Base-by-base conservation (phyloP, 768 basidiomycete species). In the Omphalotus guepiniiformis region DNA sequence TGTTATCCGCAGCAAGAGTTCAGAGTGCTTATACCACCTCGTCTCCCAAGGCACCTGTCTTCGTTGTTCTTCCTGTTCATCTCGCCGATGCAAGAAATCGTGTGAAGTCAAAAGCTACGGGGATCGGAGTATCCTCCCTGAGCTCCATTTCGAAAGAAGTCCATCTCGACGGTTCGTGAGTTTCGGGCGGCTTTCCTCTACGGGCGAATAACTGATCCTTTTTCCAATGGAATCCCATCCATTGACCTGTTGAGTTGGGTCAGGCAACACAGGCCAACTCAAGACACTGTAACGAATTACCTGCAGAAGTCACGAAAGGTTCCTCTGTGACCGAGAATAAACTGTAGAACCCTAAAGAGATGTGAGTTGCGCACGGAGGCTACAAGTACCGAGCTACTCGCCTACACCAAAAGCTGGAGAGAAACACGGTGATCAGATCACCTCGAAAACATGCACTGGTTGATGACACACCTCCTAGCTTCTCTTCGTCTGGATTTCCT, bases 171-270 rank as follows among this genome's bases (percentile, higher is more conserved):
- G 57, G 57, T 43, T 62, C 60, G 13, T 65, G 65, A 18, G 67
- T 55, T 25, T 59, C 55, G 16, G 81, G 75, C 29, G 89, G 68
- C 35, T 71, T 65, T 6, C 92, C 93, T 28, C 90, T 80, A 28
- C 92, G 82, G 13, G 87, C 93, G 55, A 85, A 88, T 1, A 97
- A 75, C 71, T 93, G 91, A 58, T 93, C 91, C 57, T 88, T 90
- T 61, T 92, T 93, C 92, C 92, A 97, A 62, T 94, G 89, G 62
- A 96, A 97, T 0, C 83, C 86, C 93, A 95, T 95, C 82, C 91
- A 93, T 59, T 88, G 79, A 26, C 82, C 92, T 69, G 87, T 88
- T n/a, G 88, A 90, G 2, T n/a, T n/a, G n/a, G n/a, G 76, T 84
- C 1, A 91, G 87, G 58, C 86, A 85, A 89, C 59, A 54, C 84